Evolutionary conservation across 2,329 filamentous ascomycete species (phyloP).

Genomic region (Periconia digitata): DNA sequence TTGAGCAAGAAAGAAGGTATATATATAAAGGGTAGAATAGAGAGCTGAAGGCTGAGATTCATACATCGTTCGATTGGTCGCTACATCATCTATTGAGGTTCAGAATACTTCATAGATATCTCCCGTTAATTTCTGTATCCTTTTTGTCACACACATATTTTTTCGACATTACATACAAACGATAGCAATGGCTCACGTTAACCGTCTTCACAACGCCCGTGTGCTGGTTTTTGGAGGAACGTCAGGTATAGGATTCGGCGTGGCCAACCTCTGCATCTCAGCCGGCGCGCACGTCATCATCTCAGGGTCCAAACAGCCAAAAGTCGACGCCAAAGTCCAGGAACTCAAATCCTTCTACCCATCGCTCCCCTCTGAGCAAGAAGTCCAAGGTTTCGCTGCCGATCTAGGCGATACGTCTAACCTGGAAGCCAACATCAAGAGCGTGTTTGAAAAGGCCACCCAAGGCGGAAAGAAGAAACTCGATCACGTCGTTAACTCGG

Average conservation of each 20-base stretch:
- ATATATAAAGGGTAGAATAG: not conserved
- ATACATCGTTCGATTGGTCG: no score
- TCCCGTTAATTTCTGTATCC: not conserved
- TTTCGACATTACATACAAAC: not conserved
- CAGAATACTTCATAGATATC: no score
- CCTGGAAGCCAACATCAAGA: slow-evolving; percentile 29
- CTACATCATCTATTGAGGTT: no score
- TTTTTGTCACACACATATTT: not conserved
- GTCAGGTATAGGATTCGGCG: slow-evolving; percentile 64
- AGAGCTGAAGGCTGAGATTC: not conserved
- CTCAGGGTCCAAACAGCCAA: slow-evolving; percentile 57
- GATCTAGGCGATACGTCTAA: slow-evolving; percentile 30
- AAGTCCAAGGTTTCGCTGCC: slow-evolving; percentile 26
- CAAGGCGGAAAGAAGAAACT: slow-evolving; percentile 28
- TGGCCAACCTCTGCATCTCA: slow-evolving; percentile 60
- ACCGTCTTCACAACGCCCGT: slow-evolving; percentile 52
- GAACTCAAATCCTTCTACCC: slow-evolving; percentile 49
- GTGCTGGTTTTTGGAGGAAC: slow-evolving; percentile 67
- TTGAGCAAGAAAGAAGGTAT: not conserved
- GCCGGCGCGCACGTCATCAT: slow-evolving; percentile 60
- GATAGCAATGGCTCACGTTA: slow-evolving; percentile 36
- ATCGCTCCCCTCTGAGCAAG: slow-evolving; percentile 9
- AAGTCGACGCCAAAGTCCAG: slow-evolving; percentile 53
- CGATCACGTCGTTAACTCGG: slow-evolving; percentile 35
- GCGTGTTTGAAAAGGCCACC: slow-evolving; percentile 31